Base-by-base conservation (phyloP, 1,284 basidiomycete species). In the Puccinia coronata region DNA sequence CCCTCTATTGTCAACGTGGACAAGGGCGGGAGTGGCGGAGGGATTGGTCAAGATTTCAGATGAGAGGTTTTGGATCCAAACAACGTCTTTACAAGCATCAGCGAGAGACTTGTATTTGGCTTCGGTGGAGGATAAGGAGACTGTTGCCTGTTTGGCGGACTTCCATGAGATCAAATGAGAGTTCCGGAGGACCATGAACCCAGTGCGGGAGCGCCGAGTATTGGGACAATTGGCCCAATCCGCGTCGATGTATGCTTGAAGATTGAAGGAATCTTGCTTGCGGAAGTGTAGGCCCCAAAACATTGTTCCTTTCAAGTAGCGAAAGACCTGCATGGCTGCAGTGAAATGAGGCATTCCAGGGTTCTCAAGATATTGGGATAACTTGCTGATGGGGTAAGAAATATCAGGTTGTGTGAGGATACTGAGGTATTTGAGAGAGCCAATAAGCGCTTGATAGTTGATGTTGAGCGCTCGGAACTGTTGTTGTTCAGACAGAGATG, bases 61-160 rank as follows among this genome's bases (percentile, higher is more conserved):
- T 6, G 4, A 6, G 8, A 65, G 25, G 11, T 12, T 16, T 25
- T 14, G 14, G 23, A 25, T 6, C 65, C 65, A 69, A 18, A 28
- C 8, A 16, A 49, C 39, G 31, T 69, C 65, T 43, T 43, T 69
- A n/a, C 20, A 43, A 39, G 65, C 36, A 41, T 69, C 65, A 3
- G 25, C 41, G 4, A 43, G 65, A 16, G 53, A 8, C 55, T 75
- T 75, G 72, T 59, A 75, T 25, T 75, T 55, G 2, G 53, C 72
- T 41, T 75, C 72, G 3, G 51, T 75, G 11, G 55, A 34, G 11
- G 53, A 39, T 8, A 59, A 31, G 3, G 53, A 57, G 9, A 75
- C 72, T 14, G 72, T 75, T 51, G 9, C 23, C 61, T 59, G 72
- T 39, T 75, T 75, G 5, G 18, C 16, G n/a, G 14, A 61, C 18